Conservation (phyloP, 345 rosid genomes). For the Populus nigra region DNA sequence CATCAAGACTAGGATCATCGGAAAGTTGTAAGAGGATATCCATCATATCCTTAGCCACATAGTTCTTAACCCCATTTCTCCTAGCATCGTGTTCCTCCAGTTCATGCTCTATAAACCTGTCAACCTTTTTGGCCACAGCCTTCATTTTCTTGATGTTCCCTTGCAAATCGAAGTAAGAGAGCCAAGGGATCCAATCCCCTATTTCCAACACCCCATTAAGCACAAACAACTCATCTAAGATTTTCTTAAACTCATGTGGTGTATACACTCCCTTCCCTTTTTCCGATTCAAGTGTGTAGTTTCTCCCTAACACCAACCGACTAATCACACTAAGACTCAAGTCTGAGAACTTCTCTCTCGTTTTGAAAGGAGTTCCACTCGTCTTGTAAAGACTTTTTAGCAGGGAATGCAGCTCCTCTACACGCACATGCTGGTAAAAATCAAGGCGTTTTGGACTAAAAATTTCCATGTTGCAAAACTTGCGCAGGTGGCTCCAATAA, state of each 20-base stretch:
- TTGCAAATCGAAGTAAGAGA: constrained; percentile 53
- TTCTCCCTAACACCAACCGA: constrained; percentile 63
- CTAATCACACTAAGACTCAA: constrained; percentile 56
- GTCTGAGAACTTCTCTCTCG: constrained; percentile 44
- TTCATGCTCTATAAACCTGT: constrained; percentile 54
- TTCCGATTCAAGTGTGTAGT: constrained; percentile 37
- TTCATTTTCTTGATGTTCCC: constrained; percentile 65
- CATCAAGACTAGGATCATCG: constrained; percentile 55
- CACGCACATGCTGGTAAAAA: constrained; percentile 52
- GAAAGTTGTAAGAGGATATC: constrained; percentile 58
- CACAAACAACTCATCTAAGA: constrained; percentile 63
- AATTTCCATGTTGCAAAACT: constrained; percentile 54
- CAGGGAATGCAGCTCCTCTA: constrained; percentile 41
- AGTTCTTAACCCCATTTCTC: constrained; percentile 34
- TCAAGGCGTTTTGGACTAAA: constrained; percentile 56
- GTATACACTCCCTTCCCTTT: constrained; percentile 41
- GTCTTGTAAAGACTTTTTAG: constrained; percentile 20
- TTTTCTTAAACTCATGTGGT: constrained; percentile 60
- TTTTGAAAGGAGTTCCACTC: constrained; percentile 11
- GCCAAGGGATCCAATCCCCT: constrained; percentile 72
- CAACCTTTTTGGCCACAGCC: constrained; percentile 48
- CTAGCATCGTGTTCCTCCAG: constrained; percentile 51
- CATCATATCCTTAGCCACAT: constrained; percentile 54
- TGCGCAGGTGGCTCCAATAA: constrained; percentile 61
- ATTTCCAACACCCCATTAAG: constrained; percentile 60